A percentile compares a stretch with the other conserved stretches of the same genome.
These are phyloP conservation scores for Termitomyces sp. DNA, from an alignment of 768 basidiomycete species.

Conservation along the genomic window DNA sequence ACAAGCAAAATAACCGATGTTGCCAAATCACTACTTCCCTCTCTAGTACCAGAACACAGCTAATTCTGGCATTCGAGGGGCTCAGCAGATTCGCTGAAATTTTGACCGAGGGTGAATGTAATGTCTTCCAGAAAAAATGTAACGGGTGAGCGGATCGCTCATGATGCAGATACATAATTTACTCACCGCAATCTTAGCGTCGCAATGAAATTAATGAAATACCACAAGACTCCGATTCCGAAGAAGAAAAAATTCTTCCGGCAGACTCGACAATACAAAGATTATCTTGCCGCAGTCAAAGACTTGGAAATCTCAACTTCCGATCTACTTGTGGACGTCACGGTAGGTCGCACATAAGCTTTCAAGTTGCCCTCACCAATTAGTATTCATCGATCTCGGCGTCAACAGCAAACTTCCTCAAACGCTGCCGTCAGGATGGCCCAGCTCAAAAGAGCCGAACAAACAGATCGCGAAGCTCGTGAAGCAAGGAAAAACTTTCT, in stretches of 20 bases:
- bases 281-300: background rate
- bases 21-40: background rate
- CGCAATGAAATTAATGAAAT: background rate
- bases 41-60: background rate
- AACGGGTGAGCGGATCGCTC: background rate
- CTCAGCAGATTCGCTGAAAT: background rate
- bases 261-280: background rate
- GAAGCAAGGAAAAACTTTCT: background rate
- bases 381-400: background rate
- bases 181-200: background rate
- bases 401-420: background rate
- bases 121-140: background rate
- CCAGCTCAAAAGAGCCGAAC: background rate
- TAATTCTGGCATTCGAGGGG: background rate
- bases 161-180: no score
- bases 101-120: background rate
- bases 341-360: background rate
- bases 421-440: background rate
- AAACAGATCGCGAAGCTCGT: background rate
- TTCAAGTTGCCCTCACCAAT: background rate
- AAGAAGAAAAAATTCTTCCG: background rate
- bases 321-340: background rate
- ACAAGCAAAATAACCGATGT: background rate
- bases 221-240: background rate
- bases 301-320: background rate